Evolutionary conservation across 805 yeast genomes (phyloP), one percentile per base, ranked within the genome.

Genomic region (Metschnikowia picachoensis): DNA sequence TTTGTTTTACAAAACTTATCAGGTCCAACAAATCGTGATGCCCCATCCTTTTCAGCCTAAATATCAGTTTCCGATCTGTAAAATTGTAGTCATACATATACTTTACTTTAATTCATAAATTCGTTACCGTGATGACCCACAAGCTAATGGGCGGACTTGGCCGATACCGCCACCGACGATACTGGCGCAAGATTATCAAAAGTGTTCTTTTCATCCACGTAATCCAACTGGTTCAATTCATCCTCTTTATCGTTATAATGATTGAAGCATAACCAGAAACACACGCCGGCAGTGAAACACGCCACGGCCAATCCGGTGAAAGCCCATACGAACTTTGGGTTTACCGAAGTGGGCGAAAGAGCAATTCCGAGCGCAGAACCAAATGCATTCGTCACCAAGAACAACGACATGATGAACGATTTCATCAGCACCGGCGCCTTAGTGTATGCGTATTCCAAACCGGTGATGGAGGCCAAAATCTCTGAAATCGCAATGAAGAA

Each of bases 381-480:
- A 42, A 83, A 57, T n/a, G 95, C 94, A 54, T 74, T 82, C 35
- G 86, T 84, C 47, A 86, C 67, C 59, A 87, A 72, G 72, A 82
- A 85, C 42, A 81, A 51, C 13, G 83, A 74, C 82, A 80, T 80
- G 57, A 81, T 76, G 60, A 81, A 77, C 13, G 85, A 77, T 64
- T 79, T 80, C 86, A 81, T 80, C 41, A 76, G 67, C 8, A 74
- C 75, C 35, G 94, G 94, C 6, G 94, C 92, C 69, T 86, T 83
- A 27, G 90, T 81, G 68, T 84, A 87, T 15, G 95, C 95, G 60
- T 84, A 85, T 68, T 87, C 94, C 56, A 84, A 77, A 57, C 92
- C 94, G 17, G 94, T 85, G 57, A 85, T 79, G 43, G 87, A 83
- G 30, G 91, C 90, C 56, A 87, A 77, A 53, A 86, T 85, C 66